These are phyloP conservation scores for Ophiostoma pallidulum DNA, from an alignment of 2,329 filamentous ascomycete species.

Conservation along the genomic window DNA sequence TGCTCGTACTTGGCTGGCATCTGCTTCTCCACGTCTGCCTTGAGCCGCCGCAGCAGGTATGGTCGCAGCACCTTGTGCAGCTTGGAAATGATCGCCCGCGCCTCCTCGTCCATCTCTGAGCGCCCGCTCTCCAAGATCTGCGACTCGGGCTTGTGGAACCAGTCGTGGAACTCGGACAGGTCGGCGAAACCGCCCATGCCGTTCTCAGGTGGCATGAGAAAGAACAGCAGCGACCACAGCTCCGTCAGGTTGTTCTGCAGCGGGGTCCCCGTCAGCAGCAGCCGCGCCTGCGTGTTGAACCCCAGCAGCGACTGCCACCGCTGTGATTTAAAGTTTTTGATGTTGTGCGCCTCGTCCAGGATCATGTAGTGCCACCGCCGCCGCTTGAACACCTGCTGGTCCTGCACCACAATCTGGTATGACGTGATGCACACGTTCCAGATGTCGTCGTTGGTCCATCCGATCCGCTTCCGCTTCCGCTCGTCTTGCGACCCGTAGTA, in stretches of 20 bases:
- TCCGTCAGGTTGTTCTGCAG: conserved; percentile 96
- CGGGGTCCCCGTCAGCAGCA: conserved; percentile 87
- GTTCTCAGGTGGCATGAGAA: conserved; percentile 85
- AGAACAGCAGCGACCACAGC: conserved; percentile 93
- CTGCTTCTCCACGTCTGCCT: conserved; percentile 96
- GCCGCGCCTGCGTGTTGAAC: conserved; percentile 79
- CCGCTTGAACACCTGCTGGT: conserved; percentile 87
- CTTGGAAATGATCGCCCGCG: conserved; percentile 82
- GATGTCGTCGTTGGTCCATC: conserved; percentile 85
- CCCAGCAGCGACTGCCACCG: conserved; percentile 92
- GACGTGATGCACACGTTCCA: conserved; percentile 99
- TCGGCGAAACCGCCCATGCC: conserved; percentile 86
- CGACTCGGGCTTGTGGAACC: conserved; percentile 90
- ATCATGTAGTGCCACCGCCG: conserved; percentile 97
- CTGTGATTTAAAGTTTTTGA: conserved; percentile 98
- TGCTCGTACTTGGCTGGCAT: conserved; percentile 98
- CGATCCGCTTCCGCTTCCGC: conserved; percentile 78
- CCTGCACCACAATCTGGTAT: conserved; percentile 90
- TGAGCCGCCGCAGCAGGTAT: conserved; percentile 81
- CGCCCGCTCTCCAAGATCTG: conserved; percentile 93
- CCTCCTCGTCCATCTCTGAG: conserved; percentile 89
- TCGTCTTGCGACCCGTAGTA: conserved; percentile 96
- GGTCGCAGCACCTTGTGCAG: conserved; percentile 89
- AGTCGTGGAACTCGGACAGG: conserved; percentile 90
- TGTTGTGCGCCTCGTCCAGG: conserved; percentile 96